phyloP scores from a whole-genome alignment of 2,329 filamentous ascomycete genomes.

The Penicillium sp. region DNA sequence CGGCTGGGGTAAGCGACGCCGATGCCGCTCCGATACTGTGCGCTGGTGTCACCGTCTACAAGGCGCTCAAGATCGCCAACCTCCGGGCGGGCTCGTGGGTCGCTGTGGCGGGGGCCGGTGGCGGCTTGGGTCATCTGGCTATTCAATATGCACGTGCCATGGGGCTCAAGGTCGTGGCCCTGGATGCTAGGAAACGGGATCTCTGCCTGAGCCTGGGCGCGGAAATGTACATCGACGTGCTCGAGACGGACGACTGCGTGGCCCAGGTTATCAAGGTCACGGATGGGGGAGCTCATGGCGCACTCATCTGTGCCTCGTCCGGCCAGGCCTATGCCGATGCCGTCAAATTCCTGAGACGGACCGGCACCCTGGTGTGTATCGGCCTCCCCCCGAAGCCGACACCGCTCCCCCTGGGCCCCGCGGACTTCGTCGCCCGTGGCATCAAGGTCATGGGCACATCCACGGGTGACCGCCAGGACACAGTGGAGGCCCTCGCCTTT shows the following conservation, averaged over 20 bases:
- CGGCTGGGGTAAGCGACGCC: slow-evolving; percentile 17
- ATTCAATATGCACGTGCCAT: slow-evolving; percentile 17
- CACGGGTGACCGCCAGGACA: slow-evolving; percentile 17
- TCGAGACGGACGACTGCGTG: slow-evolving; percentile 10
- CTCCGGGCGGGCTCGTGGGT: slow-evolving; percentile 34
- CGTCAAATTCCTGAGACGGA: slow-evolving; percentile 9
- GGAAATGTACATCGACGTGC: slow-evolving; percentile 40
- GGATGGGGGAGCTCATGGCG: slow-evolving; percentile 39
- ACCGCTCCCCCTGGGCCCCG: slow-evolving; percentile 10
- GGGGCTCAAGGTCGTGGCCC: slow-evolving; percentile 40
- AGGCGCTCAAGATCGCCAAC: slow-evolving; percentile 29
- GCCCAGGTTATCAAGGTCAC: slow-evolving; percentile 38
- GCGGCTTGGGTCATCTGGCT: slow-evolving; percentile 31
- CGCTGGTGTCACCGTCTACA: slow-evolving; percentile 24
- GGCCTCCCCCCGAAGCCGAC: slow-evolving; percentile 7
- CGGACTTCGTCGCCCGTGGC: slow-evolving; percentile 17
- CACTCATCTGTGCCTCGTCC: slow-evolving; percentile 38
- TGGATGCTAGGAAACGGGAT: slow-evolving; percentile 31
- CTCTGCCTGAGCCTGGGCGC: slow-evolving; percentile 40
- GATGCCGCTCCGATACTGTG: slow-evolving; percentile 22
- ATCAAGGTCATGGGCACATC: slow-evolving; percentile 16
- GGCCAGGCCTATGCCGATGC: slow-evolving; percentile 36
- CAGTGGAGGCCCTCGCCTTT: slow-evolving; percentile 14
- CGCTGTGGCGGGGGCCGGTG: slow-evolving; percentile 32
- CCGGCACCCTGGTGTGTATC: slow-evolving; percentile 12